phyloP scores from a whole-genome alignment of 352 stramenopile species.

The Globisporangium solare region DNA sequence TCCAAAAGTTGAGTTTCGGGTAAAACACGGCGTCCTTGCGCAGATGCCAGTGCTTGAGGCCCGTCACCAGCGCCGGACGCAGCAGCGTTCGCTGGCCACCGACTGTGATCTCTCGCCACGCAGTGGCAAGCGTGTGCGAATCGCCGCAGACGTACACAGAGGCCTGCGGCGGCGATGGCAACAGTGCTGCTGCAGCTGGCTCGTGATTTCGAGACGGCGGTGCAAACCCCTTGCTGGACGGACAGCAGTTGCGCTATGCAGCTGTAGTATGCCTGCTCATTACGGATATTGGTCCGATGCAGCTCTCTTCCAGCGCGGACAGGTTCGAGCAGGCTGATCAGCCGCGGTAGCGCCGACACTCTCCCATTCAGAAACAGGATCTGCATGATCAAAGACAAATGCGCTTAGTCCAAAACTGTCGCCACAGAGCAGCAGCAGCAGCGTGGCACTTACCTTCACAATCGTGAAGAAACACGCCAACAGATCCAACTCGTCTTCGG shows the following conservation, averaged over 20 bases:
- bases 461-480: slow-evolving; percentile 77
- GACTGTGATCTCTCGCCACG: slow-evolving; percentile 69
- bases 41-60: slow-evolving; percentile 93
- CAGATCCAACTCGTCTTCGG: slow-evolving; percentile 63
- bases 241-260: slow-evolving; percentile 83
- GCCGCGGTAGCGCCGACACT: slow-evolving; percentile 34
- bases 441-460: slow-evolving; percentile 43
- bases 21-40: slow-evolving; percentile 86
- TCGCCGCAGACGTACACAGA: slow-evolving; percentile 82
- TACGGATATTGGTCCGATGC: slow-evolving; percentile 79
- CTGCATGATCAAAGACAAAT: slow-evolving; percentile 8
- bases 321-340: slow-evolving; percentile 66
- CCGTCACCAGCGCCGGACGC: slow-evolving; percentile 83
- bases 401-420: too few species aligned
- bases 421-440: too few species aligned
- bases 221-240: slow-evolving; percentile 22
- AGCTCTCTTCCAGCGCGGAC: slow-evolving; percentile 51
- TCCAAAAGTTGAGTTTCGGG: slow-evolving; percentile 89
- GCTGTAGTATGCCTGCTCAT: slow-evolving; percentile 86
- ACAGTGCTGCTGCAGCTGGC: too few species aligned
- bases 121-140: slow-evolving; percentile 87
- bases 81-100: slow-evolving; percentile 17
- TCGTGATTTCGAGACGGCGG: slow-evolving; percentile 5
- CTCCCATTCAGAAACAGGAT: slow-evolving; percentile 74
- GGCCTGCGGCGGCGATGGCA: slow-evolving; percentile 30